Base-by-base conservation (phyloP, 1,284 basidiomycete genomes). In the Naganishia sp. region DNA sequence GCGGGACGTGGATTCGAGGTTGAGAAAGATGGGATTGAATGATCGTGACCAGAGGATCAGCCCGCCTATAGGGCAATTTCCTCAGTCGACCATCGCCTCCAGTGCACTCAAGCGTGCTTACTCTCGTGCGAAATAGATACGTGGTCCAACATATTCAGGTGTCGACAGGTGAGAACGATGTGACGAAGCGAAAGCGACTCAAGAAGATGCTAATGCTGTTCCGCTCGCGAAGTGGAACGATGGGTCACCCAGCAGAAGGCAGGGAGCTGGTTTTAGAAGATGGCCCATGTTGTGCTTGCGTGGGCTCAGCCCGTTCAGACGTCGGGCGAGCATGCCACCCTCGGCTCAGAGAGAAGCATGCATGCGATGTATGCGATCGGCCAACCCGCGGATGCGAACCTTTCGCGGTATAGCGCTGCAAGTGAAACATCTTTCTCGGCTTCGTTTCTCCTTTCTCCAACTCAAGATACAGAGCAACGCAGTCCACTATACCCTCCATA, bases 1-100 rank as follows among this genome's bases (percentile, higher is more conserved):
- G 15, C 72, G 69, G 3, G 88, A 82, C n/a, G 90, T 88, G 56
- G 85, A 83, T 45, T 88, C 86, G 57, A 90, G 82, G 39, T 86
- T 83, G 7, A 86, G 84, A 59, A 90, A 90, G 48, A 90, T 86
- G 28, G 92, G 92, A 0, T 91, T 94, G 80, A 93, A 96, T 1
- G 91, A 93, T 68, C 88, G 86, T 25, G 90, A 92, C 92, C 92
- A 97, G 43, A 97, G 84, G 44, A 97, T 89, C 65, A 95, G 82
- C 42, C 94, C 94, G 70, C 93, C 93, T 93, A 55, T 21, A 33
- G 28, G n/a, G 42, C 44, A 45, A 25, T 43, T 59, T 16, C n/a
- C 28, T 42, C 18, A 6, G 28, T 42, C 33, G 25, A 36, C 2
- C 23, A 55, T n/a, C 6, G 18, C 11, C 21, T 18, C 53, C 53